These are phyloP conservation scores for Ophiostoma tasmaniense DNA, from an alignment of 2,329 filamentous ascomycete species.

Conservation along the genomic window DNA sequence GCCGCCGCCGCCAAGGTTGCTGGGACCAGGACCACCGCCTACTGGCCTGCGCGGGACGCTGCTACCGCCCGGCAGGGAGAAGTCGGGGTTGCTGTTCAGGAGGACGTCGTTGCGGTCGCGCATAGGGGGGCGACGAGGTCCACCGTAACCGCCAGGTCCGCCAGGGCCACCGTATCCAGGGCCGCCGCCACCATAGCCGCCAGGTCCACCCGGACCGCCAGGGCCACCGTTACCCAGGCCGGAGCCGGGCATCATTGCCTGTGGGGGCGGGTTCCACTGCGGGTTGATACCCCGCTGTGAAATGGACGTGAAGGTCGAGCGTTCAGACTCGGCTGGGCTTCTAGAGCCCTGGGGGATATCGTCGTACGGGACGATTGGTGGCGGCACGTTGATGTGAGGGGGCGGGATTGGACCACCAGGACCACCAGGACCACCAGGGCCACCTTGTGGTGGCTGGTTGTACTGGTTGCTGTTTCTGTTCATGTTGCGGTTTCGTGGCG, in stretches of 20 bases:
- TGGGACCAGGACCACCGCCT: slow-evolving; percentile 13
- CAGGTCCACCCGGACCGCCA: not conserved
- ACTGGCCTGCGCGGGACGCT: slow-evolving; percentile 28
- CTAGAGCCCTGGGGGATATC: slow-evolving; percentile 41
- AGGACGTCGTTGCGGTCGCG: slow-evolving; percentile 62
- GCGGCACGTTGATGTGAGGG: slow-evolving; percentile 17
- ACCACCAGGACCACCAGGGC: not conserved
- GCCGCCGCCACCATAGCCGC: slow-evolving; percentile 29
- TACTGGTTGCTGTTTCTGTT: slow-evolving; percentile 25
- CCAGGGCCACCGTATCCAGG: slow-evolving; percentile 18
- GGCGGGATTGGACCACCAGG: not conserved
- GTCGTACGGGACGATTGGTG: slow-evolving; percentile 25
- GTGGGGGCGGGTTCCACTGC: slow-evolving; percentile 61
- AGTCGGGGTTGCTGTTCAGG: slow-evolving; percentile 76
- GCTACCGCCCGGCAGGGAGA: slow-evolving; percentile 48
- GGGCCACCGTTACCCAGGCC: slow-evolving; percentile 23
- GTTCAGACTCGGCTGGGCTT: slow-evolving; percentile 69
- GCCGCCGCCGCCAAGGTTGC: slow-evolving; percentile 24
- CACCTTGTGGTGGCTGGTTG: slow-evolving; percentile 20
- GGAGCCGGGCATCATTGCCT: slow-evolving; percentile 34
- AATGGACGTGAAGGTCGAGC: slow-evolving; percentile 81
- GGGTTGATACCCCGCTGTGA: slow-evolving; percentile 84
- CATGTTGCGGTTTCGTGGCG: not conserved
- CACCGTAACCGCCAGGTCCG: not conserved
- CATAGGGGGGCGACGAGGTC: slow-evolving; percentile 32